These are phyloP conservation scores for Lophiotrema nucula DNA, from an alignment of 495 filamentous ascomycete species.

Conservation along the genomic window DNA sequence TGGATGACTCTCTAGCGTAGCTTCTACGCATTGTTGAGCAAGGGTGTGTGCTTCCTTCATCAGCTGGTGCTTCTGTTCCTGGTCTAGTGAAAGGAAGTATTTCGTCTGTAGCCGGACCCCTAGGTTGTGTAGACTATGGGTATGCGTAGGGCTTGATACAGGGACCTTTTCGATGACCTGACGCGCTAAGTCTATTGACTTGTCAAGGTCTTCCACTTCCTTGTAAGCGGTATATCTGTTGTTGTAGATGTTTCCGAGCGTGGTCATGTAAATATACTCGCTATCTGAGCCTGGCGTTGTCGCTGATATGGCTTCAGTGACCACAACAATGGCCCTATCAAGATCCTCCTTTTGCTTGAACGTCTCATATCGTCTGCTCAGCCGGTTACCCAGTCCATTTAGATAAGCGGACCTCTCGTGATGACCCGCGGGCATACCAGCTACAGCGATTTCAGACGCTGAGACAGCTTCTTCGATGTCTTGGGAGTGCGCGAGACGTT, in stretches of 20 bases:
- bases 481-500: neutral
- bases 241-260: neutral
- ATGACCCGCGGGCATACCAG: neutral
- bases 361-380: neutral
- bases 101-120: conserved; percentile 2
- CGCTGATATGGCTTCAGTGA: neutral
- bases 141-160: neutral
- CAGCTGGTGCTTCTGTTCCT: neutral
- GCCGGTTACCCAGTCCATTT: conserved; percentile 1
- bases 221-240: neutral
- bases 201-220: neutral
- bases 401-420: neutral
- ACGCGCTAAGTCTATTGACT: neutral
- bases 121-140: conserved; percentile 4
- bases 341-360: neutral
- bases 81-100: neutral
- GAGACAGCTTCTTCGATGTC: conserved; percentile 2
- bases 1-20: conserved; percentile 6
- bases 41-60: neutral
- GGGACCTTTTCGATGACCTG: neutral
- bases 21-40: conserved; percentile 2
- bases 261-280: neutral
- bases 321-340: conserved; percentile 1
- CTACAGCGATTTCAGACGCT: conserved; percentile 5
- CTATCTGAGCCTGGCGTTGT: neutral